These are phyloP conservation scores for Circinella umbellata DNA, from an alignment of 371 early-diverging fungal genomes.

Conservation along the genomic window DNA sequence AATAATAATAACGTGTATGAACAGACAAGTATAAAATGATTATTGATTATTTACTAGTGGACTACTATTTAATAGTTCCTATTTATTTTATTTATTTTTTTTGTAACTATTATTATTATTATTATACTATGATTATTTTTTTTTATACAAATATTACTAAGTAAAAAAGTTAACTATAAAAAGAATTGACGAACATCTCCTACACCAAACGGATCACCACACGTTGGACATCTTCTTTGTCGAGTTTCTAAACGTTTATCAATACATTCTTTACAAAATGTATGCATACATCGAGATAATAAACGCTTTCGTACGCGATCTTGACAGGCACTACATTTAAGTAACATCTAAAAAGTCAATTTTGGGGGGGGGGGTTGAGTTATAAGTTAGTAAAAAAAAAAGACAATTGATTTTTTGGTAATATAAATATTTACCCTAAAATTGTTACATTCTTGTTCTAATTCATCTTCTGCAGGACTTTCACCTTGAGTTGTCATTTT, in stretches of 20 bases:
- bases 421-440: slow-evolving; percentile 32
- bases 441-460: slow-evolving; percentile 45
- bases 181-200: slow-evolving; percentile 93
- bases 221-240: slow-evolving; percentile 98
- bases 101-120: too few species aligned
- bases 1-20: too few species aligned
- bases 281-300: slow-evolving; percentile 92
- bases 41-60: too few species aligned
- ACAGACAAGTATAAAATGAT: too few species aligned
- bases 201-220: slow-evolving; percentile 89
- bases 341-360: slow-evolving; percentile 55
- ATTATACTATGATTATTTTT: too few species aligned
- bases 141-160: too few species aligned
- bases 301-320: slow-evolving; percentile 84
- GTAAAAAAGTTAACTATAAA: slow-evolving; percentile 51
- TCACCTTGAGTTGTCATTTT: slow-evolving; percentile 40
- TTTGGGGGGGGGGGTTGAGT: too few species aligned
- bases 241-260: slow-evolving; percentile 88
- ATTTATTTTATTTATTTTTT: too few species aligned
- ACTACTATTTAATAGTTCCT: too few species aligned
- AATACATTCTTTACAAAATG: slow-evolving; percentile 96
- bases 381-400: too few species aligned
- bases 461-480: slow-evolving; percentile 38
- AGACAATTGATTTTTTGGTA: too few species aligned
- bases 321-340: slow-evolving; percentile 90